Conservation (phyloP, 1,284 basidiomycete species). For the Ustilago vetiveriae region DNA sequence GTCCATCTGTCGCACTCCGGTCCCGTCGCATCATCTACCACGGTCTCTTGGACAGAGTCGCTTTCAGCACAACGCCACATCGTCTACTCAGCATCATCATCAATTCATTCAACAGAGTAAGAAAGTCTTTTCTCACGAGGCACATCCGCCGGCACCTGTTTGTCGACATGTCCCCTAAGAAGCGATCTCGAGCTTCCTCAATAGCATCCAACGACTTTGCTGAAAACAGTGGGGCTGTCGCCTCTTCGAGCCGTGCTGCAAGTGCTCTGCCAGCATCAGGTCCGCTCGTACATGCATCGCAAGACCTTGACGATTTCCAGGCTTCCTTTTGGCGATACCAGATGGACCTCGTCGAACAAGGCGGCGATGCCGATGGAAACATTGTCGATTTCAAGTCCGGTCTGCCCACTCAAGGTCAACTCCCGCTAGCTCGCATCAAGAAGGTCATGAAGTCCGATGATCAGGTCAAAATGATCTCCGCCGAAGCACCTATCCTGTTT, state of each 20-base stretch:
- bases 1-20: too few species aligned
- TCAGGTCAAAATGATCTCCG: conserved; percentile 67
- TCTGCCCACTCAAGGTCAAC: conserved; percentile 54
- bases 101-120: too few species aligned
- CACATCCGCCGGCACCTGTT: too few species aligned
- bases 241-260: conserved; percentile 27
- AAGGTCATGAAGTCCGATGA: conserved; percentile 67
- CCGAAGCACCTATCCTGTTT: conserved; percentile 66
- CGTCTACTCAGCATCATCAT: conserved; percentile 1
- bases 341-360: conserved; percentile 61
- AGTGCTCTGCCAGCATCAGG: conserved; percentile 22
- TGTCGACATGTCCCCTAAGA: conserved; percentile 29
- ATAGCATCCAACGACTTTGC: conserved; percentile 29
- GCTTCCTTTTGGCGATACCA: conserved; percentile 61
- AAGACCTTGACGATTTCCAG: conserved; percentile 55
- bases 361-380: conserved; percentile 55
- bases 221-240: conserved; percentile 6
- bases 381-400: conserved; percentile 59
- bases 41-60: too few species aligned
- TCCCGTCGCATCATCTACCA: too few species aligned
- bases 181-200: conserved; percentile 44
- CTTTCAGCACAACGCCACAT: too few species aligned
- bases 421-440: conserved; percentile 66
- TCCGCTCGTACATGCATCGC: conserved; percentile 43
- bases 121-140: too few species aligned